Percentiles rank a stretch among this genome's conserved stretches.
These are phyloP conservation scores for Litsea cubeba DNA, from an alignment of 164 flowering plant genomes.

Conservation along the genomic window DNA sequence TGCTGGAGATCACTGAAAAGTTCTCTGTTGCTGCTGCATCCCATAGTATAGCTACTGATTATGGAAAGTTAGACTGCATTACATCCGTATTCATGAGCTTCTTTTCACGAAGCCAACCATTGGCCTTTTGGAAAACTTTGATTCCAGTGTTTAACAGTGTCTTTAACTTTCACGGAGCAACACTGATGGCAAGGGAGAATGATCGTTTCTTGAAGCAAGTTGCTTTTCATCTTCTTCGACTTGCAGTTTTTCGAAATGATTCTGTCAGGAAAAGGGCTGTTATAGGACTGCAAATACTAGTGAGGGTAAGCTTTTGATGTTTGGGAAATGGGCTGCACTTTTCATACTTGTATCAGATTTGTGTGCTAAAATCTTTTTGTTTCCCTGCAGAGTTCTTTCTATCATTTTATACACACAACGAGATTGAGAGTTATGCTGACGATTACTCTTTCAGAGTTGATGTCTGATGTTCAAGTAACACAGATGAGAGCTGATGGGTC, in stretches of 20 bases:
- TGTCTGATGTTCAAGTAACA: constrained; percentile 98
- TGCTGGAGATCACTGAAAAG: constrained; percentile 76
- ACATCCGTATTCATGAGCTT: constrained; percentile 79
- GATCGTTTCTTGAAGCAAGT: constrained; percentile 96
- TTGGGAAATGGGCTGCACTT: neutral
- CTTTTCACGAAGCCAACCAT: constrained; percentile 82
- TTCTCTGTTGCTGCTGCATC: constrained; percentile 75
- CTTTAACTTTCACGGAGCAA: constrained; percentile 86
- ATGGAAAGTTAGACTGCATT: constrained; percentile 93
- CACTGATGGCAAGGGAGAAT: constrained; percentile 93
- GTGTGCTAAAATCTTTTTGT: constrained; percentile 3
- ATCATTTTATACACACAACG: constrained; percentile 74
- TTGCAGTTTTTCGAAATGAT: constrained; percentile 88
- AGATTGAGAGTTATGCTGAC: constrained; percentile 94
- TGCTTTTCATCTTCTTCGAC: constrained; percentile 94
- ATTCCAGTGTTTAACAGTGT: constrained; percentile 79
- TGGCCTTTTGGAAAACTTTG: constrained; percentile 79
- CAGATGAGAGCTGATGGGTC: constrained; percentile 94
- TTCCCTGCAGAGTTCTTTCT: constrained; percentile 81
- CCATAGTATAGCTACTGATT: constrained; percentile 85
- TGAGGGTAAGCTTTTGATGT: constrained; percentile 53
- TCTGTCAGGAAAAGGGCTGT: constrained; percentile 87
- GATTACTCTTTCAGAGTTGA: constrained; percentile 88
- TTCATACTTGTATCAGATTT: neutral
- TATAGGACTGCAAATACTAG: constrained; percentile 83